Evolutionary conservation across 2,329 filamentous ascomycete genomes (phyloP).

Genomic region (Colletotrichum australisinense): DNA sequence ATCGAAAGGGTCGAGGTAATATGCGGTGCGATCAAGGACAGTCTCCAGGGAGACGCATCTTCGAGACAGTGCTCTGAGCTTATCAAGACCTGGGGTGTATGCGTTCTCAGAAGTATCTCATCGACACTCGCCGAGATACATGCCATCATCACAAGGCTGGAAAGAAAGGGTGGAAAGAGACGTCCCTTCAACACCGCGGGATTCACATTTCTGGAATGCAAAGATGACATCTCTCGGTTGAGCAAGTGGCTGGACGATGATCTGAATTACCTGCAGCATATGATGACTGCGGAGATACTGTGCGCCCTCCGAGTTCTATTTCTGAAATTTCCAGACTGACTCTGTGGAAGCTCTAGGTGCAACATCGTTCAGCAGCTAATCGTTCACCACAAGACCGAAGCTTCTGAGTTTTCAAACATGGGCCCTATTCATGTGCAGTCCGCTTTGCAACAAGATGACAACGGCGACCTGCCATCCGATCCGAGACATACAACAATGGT

Average conservation of each 20-base stretch:
- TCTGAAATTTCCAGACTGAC: neutral
- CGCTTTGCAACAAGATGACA: too few species aligned
- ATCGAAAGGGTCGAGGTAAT: slow-evolving; percentile 3
- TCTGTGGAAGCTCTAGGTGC: neutral
- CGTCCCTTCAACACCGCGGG: neutral
- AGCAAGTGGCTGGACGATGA: slow-evolving; percentile 8
- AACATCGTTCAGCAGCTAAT: neutral
- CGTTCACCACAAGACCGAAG: neutral
- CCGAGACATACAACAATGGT: neutral
- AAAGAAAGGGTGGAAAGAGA: neutral
- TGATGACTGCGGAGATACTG: slow-evolving; percentile 3
- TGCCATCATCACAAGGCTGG: neutral
- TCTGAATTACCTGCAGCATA: slow-evolving; percentile 9
- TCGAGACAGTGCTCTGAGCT: neutral
- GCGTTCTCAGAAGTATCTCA: neutral
- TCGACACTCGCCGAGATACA: slow-evolving; percentile 14
- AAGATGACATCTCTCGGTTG: neutral
- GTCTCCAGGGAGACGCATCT: neutral
- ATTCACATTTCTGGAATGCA: neutral
- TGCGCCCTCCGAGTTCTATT: neutral
- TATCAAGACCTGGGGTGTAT: neutral
- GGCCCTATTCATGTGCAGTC: accelerated
- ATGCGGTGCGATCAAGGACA: neutral
- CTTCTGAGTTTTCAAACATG: too few species aligned
- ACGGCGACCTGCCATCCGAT: neutral